phyloP scores from a whole-genome alignment of 2,329 filamentous ascomycete species.

The Grosmannia penicillata region DNA sequence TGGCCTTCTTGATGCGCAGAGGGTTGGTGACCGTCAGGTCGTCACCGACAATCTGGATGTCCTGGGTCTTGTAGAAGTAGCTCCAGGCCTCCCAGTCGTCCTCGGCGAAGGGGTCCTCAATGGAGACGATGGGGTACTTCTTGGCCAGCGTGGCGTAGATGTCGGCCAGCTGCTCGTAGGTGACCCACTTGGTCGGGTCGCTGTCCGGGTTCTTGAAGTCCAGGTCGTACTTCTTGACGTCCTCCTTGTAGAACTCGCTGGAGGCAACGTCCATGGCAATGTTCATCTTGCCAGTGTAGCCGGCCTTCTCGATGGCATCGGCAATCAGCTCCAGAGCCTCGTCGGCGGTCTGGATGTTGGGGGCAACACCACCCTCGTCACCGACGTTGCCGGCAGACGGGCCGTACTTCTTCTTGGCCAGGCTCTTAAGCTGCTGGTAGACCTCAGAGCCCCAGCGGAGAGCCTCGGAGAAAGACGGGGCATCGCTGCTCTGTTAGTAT shows the following conservation, averaged over 20 bases:
- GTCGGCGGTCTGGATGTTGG: slow-evolving; percentile 92
- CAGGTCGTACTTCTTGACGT: slow-evolving; percentile 98
- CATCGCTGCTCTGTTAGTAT: slow-evolving; percentile 36
- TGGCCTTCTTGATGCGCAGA: slow-evolving; percentile 97
- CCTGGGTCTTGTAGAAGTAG: slow-evolving; percentile 99
- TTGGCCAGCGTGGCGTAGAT: slow-evolving; percentile 74
- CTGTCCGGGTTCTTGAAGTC: slow-evolving; percentile 99
- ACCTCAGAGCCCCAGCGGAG: slow-evolving; percentile 94
- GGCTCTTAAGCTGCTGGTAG: slow-evolving; percentile 92
- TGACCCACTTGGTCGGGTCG: slow-evolving; percentile 94
- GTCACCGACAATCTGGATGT: slow-evolving; percentile 97
- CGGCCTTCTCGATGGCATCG: slow-evolving; percentile 83
- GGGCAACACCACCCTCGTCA: slow-evolving; percentile 98
- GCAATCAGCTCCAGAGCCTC: slow-evolving; percentile 96
- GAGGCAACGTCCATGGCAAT: slow-evolving; percentile 99
- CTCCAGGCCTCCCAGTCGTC: slow-evolving; percentile 99
- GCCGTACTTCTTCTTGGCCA: slow-evolving; percentile 99
- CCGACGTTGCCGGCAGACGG: slow-evolving; percentile 98
- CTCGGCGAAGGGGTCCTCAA: slow-evolving; percentile 98
- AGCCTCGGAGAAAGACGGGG: slow-evolving; percentile 85
- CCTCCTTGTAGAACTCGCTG: slow-evolving; percentile 97
- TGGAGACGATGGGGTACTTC: slow-evolving; percentile 98
- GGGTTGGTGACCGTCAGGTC: slow-evolving; percentile 99
- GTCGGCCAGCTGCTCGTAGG: slow-evolving; percentile 90
- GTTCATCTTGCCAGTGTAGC: slow-evolving; percentile 91